A percentile compares a stretch with the other conserved stretches of the same genome.
Conservation (phyloP, 306 rosid species). For the Casuarina equisetifolia region DNA sequence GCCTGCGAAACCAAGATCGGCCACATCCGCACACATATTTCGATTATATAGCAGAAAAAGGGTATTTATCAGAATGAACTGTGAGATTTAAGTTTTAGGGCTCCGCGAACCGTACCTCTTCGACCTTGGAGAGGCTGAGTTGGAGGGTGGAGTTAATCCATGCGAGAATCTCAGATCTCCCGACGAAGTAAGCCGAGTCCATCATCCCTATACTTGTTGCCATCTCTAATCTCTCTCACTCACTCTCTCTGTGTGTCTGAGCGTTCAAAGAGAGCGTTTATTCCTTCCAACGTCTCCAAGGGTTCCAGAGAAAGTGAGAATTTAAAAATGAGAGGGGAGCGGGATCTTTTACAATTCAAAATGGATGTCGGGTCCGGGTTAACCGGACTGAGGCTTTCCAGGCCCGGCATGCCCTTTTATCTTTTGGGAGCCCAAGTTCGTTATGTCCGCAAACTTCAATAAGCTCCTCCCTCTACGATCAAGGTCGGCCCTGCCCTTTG, state of each 20-base stretch:
- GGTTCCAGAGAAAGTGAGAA: background rate
- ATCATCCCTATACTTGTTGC: conserved; percentile 91
- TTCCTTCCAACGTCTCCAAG: conserved; percentile 26
- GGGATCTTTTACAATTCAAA: conserved; percentile 49
- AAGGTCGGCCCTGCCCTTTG: too few relatives aligned
- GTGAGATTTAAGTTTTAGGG: conserved; percentile 12
- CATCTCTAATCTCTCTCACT: conserved; percentile 37
- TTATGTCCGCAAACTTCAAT: too few relatives aligned
- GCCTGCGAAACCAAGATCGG: conserved; percentile 48
- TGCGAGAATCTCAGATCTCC: conserved; percentile 85
- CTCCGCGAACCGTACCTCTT: conserved; percentile 42
- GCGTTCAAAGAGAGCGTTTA: background rate
- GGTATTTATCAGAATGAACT: background rate
- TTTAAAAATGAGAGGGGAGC: conserved; percentile 56
- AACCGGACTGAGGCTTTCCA: background rate
- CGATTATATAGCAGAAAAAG: background rate
- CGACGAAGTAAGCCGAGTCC: conserved; percentile 95
- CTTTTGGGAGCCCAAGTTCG: too few relatives aligned
- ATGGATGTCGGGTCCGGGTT: background rate
- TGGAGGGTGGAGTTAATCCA: conserved; percentile 96
- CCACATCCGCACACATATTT: background rate
- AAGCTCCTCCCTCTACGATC: too few relatives aligned
- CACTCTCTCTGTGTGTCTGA: background rate
- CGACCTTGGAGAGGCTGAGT: conserved; percentile 86
- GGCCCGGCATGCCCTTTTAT: background rate